Conservation (phyloP, 1,139 yeast species). For the Zygoascus meyerae region DNA sequence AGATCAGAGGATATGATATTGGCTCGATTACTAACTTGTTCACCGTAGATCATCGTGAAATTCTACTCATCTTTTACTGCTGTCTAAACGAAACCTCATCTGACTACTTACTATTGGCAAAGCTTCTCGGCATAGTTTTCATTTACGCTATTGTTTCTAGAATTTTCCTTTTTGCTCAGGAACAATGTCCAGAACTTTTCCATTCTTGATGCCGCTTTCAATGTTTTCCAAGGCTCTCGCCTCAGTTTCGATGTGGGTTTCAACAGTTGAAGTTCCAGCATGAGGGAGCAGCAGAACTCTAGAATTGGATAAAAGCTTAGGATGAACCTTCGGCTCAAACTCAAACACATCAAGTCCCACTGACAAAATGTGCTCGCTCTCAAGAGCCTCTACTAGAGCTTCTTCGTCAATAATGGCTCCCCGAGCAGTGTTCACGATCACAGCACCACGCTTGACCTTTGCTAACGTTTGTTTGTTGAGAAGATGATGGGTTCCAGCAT, state of each 20-base stretch:
- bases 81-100: no score
- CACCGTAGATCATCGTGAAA: no score
- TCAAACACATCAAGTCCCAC: conserved; percentile 72
- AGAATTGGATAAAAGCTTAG: conserved; percentile 31
- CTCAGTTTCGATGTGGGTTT: conserved; percentile 55
- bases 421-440: conserved; percentile 59
- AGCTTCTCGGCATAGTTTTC: no score
- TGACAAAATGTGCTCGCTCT: conserved; percentile 58
- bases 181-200: conserved; percentile 49
- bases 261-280: conserved; percentile 57
- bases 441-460: conserved; percentile 63
- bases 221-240: conserved; percentile 45
- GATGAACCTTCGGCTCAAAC: conserved; percentile 56
- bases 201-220: conserved; percentile 43
- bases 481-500: conserved; percentile 46
- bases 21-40: no score
- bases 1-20: no score
- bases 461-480: conserved; percentile 48
- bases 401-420: conserved; percentile 69
- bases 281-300: conserved; percentile 59
- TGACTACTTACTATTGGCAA: no score
- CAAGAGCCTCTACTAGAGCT: conserved; percentile 55
- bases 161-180: conserved; percentile 31
- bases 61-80: no score
- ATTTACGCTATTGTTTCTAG: no score